Evolutionary conservation across 768 basidiomycete genomes (phyloP).

Genomic region (Boletus rufocinnamomeus): DNA sequence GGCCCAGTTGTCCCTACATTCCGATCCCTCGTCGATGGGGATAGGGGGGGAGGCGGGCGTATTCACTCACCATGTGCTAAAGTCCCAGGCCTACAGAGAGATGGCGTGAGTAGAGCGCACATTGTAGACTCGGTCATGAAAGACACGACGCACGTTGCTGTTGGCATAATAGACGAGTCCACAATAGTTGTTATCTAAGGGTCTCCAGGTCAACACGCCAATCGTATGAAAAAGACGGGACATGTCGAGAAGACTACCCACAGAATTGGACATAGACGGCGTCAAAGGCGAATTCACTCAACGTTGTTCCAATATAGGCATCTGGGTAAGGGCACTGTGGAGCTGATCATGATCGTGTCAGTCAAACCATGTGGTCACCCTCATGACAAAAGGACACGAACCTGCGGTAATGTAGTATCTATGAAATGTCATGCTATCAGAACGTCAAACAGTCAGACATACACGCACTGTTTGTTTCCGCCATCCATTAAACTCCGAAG

Average conservation of each 20-base stretch:
- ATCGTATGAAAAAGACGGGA: background rate
- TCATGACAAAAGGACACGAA: conserved; percentile 1
- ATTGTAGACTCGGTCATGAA: conserved; percentile 1
- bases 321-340: conserved; percentile 53
- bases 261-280: conserved; percentile 56
- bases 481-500: conserved; percentile 31
- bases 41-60: background rate
- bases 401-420: conserved; percentile 50
- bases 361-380: conserved; percentile 1
- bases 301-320: conserved; percentile 43
- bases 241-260: conserved; percentile 1
- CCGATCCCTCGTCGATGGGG: background rate
- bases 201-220: conserved; percentile 3
- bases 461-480: conserved; percentile 30
- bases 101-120: background rate
- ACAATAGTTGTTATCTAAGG: conserved; percentile 50
- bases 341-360: conserved; percentile 18
- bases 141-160: conserved; percentile 34
- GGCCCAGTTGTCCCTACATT: conserved; percentile 49
- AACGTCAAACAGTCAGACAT: background rate
- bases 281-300: conserved; percentile 47
- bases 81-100: conserved; percentile 46
- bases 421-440: background rate
- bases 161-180: conserved; percentile 43
- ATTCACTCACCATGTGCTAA: conserved; percentile 37